These are phyloP conservation scores for Fomitopsis schrenkii DNA, from an alignment of 1,284 basidiomycete genomes.

Conservation along the genomic window DNA sequence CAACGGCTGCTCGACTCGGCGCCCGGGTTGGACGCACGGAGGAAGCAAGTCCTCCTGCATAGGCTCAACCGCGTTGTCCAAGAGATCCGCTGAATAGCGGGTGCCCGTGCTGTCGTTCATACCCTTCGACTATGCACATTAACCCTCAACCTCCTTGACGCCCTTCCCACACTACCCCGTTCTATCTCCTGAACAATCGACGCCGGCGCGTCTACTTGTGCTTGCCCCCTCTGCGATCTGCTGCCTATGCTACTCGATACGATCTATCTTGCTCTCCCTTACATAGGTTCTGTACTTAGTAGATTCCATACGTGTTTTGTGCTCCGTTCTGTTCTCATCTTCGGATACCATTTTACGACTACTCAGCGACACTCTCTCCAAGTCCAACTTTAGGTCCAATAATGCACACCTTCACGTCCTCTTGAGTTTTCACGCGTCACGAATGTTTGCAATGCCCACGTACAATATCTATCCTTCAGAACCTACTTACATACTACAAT, in stretches of 20 bases:
- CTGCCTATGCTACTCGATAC: conserved; percentile 2
- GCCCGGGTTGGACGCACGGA: conserved; percentile 41
- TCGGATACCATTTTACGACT: neutral
- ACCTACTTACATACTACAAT: neutral
- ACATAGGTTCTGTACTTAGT: conserved; percentile 1
- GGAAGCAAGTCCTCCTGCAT: conserved; percentile 49
- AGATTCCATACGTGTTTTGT: conserved; percentile 3
- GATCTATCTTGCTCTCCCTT: neutral
- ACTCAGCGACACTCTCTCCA: neutral
- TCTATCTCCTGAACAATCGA: neutral
- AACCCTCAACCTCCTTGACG: neutral
- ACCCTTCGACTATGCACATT: neutral
- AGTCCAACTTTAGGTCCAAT: neutral
- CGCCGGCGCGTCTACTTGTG: neutral
- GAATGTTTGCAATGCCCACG: neutral
- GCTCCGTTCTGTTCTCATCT: neutral
- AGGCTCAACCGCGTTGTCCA: conserved; percentile 61
- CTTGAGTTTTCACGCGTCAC: neutral
- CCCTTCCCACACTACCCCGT: neutral
- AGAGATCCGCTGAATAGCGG: conserved; percentile 40
- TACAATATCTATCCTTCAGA: conserved; percentile 1
- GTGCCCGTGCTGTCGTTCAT: conserved; percentile 3
- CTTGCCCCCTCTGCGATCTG: neutral
- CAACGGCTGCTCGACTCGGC: conserved; percentile 51
- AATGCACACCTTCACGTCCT: neutral